A percentile compares a stretch with the other conserved stretches of the same genome.
Evolutionary conservation across 495 filamentous ascomycete genomes (phyloP).

Genomic region (Trichoderma reesei): DNA sequence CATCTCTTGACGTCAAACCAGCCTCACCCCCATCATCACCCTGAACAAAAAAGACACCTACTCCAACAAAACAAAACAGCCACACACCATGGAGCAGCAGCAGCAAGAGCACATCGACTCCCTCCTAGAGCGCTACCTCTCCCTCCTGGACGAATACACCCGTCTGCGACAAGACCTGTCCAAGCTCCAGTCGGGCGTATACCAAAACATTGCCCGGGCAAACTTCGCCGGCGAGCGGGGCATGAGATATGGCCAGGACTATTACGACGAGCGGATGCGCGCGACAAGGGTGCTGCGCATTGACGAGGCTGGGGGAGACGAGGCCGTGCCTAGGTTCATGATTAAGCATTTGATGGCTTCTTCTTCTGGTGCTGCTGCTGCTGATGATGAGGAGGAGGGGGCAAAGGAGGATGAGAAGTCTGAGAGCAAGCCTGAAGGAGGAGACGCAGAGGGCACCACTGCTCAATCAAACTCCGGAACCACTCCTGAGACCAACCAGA

Average conservation of each 20-base stretch:
- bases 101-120: slow-evolving; percentile 42
- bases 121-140: slow-evolving; percentile 60
- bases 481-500: background rate
- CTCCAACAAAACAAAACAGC: background rate
- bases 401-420: background rate
- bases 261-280: slow-evolving; percentile 66
- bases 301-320: background rate
- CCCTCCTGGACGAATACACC: slow-evolving; percentile 61
- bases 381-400: background rate
- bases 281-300: slow-evolving; percentile 35
- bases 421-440: background rate
- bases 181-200: slow-evolving; percentile 43
- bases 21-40: background rate
- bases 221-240: slow-evolving; percentile 60
- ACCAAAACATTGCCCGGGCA: slow-evolving; percentile 53
- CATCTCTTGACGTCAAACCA: too few relatives aligned
- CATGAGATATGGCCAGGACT: slow-evolving; percentile 53
- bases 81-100: slow-evolving; percentile 11
- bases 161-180: slow-evolving; percentile 45
- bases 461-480: slow-evolving; percentile 4
- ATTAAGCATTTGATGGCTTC: slow-evolving; percentile 3
- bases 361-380: background rate
- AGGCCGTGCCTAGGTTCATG: slow-evolving; percentile 15
- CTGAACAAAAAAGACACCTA: background rate
- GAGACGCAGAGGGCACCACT: background rate